phyloP scores from a whole-genome alignment of 2,329 filamentous ascomycete genomes.

The Aspergillus hiratsukae region DNA sequence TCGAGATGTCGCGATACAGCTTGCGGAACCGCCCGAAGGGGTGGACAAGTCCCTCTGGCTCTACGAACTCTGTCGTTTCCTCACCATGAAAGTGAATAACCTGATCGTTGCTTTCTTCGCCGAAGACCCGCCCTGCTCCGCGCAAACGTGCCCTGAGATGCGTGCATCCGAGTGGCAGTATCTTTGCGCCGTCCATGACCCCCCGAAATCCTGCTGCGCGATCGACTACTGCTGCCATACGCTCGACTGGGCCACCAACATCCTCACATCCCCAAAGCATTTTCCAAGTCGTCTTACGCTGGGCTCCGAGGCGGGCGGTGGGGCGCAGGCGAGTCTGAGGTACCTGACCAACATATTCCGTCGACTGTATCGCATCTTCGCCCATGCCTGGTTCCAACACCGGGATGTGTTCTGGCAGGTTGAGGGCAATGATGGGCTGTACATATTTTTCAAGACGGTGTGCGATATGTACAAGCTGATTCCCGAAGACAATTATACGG shows the following conservation, averaged over 20 bases:
- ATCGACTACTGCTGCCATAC: conserved; percentile 99
- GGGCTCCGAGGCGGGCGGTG: conserved; percentile 44
- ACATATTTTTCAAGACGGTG: conserved; percentile 94
- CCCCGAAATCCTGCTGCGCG: conserved; percentile 93
- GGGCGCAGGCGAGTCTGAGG: conserved; percentile 42
- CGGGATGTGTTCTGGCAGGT: conserved; percentile 92
- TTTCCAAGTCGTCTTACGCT: conserved; percentile 79
- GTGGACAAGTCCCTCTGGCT: conserved; percentile 90
- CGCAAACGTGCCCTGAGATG: conserved; percentile 92
- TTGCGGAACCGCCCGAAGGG: conserved; percentile 74
- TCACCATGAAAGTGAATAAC: conserved; percentile 90
- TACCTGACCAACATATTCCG: conserved; percentile 94
- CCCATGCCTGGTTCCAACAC: conserved; percentile 98
- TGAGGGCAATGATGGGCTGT: conserved; percentile 84
- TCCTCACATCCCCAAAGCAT: conserved; percentile 88
- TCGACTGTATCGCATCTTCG: conserved; percentile 91
- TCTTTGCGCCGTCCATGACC: conserved; percentile 93
- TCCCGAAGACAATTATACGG: conserved; percentile 90
- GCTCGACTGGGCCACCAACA: conserved; percentile 93
- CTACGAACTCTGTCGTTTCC: conserved; percentile 94
- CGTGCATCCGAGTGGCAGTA: conserved; percentile 99
- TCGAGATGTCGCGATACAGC: conserved; percentile 66
- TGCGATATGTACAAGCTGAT: conserved; percentile 89
- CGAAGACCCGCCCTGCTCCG: conserved; percentile 83
- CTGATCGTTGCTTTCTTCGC: conserved; percentile 90